Evolutionary conservation across 148 eudicot genomes (phyloP).

Genomic region (Spergularia bocconei): DNA sequence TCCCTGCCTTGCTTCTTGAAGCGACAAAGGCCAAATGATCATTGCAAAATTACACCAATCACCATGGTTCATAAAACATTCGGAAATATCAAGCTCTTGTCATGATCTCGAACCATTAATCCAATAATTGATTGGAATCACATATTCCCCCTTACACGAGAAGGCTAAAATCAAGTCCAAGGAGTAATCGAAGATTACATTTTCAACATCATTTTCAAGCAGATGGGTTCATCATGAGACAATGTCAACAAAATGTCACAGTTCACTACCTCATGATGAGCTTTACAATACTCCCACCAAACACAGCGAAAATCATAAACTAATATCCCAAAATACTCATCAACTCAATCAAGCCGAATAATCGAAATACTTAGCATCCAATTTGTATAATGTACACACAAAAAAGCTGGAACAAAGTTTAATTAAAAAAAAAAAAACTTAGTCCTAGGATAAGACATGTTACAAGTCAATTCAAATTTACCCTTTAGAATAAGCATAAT

Average conservation of each 20-base stretch:
- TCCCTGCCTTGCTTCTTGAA: background rate
- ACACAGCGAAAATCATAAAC: too few relatives aligned
- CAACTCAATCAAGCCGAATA: background rate
- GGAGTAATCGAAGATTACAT: background rate
- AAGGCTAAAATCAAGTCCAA: background rate
- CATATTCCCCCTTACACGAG: background rate
- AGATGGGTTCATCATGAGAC: too few relatives aligned
- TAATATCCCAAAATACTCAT: too few relatives aligned
- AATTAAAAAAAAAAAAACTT: background rate
- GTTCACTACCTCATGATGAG: too few relatives aligned
- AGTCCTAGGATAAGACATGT: background rate
- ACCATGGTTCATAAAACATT: background rate
- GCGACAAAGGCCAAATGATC: background rate
- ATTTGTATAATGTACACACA: background rate
- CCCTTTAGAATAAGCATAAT: slow-evolving; percentile 71
- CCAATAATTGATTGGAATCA: background rate
- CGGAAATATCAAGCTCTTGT: background rate
- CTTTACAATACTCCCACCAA: too few relatives aligned
- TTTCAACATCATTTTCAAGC: background rate
- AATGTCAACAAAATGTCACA: too few relatives aligned
- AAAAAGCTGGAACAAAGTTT: too few relatives aligned
- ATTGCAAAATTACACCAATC: background rate
- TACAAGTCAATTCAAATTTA: slow-evolving; percentile 20
- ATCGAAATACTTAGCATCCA: background rate
- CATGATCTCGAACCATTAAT: background rate